These are phyloP conservation scores for Decorospora gaudefroyi DNA, from an alignment of 2,329 filamentous ascomycete genomes.

Conservation along the genomic window DNA sequence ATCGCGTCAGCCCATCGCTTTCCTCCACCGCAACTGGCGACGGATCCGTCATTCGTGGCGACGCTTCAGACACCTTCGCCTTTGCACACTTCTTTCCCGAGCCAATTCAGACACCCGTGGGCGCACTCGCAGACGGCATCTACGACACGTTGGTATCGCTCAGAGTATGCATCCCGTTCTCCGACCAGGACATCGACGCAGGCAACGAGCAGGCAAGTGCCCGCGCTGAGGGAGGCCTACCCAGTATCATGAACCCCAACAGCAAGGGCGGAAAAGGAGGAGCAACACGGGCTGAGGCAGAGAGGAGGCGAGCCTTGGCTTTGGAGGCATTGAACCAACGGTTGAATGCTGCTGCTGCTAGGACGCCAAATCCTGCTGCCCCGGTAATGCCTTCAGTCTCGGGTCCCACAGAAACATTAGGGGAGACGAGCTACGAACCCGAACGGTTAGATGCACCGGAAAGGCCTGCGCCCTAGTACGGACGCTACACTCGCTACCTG, in stretches of 20 bases:
- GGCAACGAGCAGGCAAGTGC: conserved; percentile 72
- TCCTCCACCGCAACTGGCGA: conserved; percentile 60
- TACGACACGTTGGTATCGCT: conserved; percentile 76
- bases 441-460: conserved; percentile 40
- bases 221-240: conserved; percentile 64
- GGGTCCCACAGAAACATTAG: conserved; percentile 44
- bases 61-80: conserved; percentile 94
- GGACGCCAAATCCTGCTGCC: conserved; percentile 48
- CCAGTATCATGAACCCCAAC: conserved; percentile 60
- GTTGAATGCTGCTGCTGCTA: conserved; percentile 77
- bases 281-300: conserved; percentile 84
- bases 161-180: conserved; percentile 82
- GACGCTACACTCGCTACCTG: not conserved
- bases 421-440: conserved; percentile 52
- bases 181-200: conserved; percentile 75
- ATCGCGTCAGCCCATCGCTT: conserved; percentile 70
- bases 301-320: conserved; percentile 83
- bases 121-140: conserved; percentile 71
- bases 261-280: conserved; percentile 56
- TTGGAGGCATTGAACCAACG: conserved; percentile 91
- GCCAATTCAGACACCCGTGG: conserved; percentile 75
- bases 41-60: conserved; percentile 69
- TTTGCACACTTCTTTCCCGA: conserved; percentile 96
- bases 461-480: conserved; percentile 27
- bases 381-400: conserved; percentile 40